These are phyloP conservation scores for Clonostachys chloroleuca DNA, from an alignment of 2,329 filamentous ascomycete genomes.

Conservation along the genomic window DNA sequence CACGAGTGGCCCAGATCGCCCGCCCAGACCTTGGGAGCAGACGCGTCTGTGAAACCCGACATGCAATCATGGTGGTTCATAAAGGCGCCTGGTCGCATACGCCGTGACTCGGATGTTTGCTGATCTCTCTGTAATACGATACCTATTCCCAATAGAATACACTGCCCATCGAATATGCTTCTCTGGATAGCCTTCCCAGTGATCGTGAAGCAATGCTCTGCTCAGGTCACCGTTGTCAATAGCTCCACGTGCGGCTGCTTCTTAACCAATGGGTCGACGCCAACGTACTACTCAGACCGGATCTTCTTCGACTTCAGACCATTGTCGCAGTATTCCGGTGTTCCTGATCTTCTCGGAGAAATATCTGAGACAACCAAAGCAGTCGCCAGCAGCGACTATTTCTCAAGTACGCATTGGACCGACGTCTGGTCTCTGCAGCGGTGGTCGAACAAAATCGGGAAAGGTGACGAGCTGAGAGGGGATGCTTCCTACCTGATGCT, in stretches of 20 bases:
- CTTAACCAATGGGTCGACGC: constrained; percentile 37
- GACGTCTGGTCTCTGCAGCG: constrained; percentile 28
- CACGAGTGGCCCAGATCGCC: no score
- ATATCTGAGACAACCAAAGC: constrained; percentile 17
- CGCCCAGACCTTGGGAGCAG: no score
- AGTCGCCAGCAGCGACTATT: constrained; percentile 29
- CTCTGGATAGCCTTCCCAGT: constrained; percentile 1
- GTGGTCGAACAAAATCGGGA: constrained; percentile 34
- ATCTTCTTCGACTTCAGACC: constrained; percentile 45
- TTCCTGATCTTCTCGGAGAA: constrained; percentile 20
- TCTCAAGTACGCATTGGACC: constrained; percentile 25
- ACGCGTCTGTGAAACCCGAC: no score
- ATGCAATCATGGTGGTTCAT: no score
- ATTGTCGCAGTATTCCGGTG: constrained; percentile 29
- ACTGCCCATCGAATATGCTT: not conserved
- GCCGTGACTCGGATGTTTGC: no score
- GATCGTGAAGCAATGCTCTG: constrained; percentile 1
- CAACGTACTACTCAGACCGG: constrained; percentile 37
- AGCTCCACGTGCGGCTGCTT: constrained; percentile 36
- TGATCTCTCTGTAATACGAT: no score
- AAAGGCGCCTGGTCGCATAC: no score
- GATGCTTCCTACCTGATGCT: constrained; percentile 26
- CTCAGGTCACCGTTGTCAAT: constrained; percentile 14
- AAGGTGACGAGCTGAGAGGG: constrained; percentile 13
- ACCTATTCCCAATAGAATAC: no score